Base-by-base conservation (phyloP, 768 basidiomycete species). In the Phlebiopsis flavidoalba region DNA sequence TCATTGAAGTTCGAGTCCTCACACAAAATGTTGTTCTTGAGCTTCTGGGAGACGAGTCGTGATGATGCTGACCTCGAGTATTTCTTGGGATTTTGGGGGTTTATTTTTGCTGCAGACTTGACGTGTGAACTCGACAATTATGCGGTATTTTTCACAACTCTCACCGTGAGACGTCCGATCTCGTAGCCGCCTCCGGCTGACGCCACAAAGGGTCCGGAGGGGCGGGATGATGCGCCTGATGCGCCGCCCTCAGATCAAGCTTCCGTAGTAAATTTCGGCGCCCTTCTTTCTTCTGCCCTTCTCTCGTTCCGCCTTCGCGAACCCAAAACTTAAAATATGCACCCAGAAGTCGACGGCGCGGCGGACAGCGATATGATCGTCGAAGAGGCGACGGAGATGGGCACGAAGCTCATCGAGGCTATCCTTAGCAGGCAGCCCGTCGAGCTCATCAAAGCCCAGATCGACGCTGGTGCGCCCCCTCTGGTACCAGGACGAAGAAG, bases 401-500 rank as follows among this genome's bases (percentile, higher is more conserved):
- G 89, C 12, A 80, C 83, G 55, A 75, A 75, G 1, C 78, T 92
- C 61, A 82, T 91, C 62, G 62, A 77, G 37, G 76, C 80, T 21
- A 85, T 92, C 61, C 74, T 91, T 14, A 76, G 77, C 48, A 69
- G 76, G 57, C 70, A 81, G 24, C 74, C 83, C 10, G 49, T 72
- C 50, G 75, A 78, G 17, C 72, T 70, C 15, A 75, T 90, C 57
- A 76, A 78, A 63, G 70, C 69, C 14, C 70, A 86, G 36, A 77
- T 91, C 63, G 79, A 83, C 10, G 78, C 77, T 5, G 91, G 87
- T 17, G 89, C 93, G 7, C 92, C 92, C n/a, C 1, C 73, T 91
- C 53, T 98, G 96, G 95, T 94, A 88, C 69, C 93, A 97, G 73
- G 89, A 89, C 70, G 83, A 84, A 52, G 77, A 77, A 8, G 95